Evolutionary conservation across 225 moss, liverwort and hornwort genomes (phyloP).

Genomic region (Climacium dendroides): DNA sequence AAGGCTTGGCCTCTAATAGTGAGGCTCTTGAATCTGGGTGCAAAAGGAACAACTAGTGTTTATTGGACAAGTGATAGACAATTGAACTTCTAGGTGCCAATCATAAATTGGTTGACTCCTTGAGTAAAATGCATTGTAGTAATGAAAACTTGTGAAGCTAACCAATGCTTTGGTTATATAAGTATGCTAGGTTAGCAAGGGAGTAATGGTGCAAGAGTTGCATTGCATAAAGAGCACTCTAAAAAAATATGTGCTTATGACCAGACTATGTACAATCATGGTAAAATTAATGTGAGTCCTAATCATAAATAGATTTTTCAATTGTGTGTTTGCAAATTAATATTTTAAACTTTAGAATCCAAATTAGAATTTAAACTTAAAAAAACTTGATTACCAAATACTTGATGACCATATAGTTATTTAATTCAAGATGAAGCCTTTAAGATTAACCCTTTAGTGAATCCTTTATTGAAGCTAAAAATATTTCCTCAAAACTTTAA

Average conservation of each 20-base stretch:
- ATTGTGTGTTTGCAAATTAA: background rate
- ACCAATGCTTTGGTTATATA: rapidly evolving
- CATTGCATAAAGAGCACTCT: rapidly evolving
- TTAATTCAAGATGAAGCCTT: rapidly evolving
- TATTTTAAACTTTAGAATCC: too few relatives aligned
- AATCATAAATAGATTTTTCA: background rate
- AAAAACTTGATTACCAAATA: background rate
- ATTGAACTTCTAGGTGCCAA: rapidly evolving
- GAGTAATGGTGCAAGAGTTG: rapidly evolving
- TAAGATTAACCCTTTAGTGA: background rate
- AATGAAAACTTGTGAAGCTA: background rate
- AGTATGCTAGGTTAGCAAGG: rapidly evolving
- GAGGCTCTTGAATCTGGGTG: rapidly evolving
- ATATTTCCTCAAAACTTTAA: background rate
- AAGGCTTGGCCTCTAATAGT: rapidly evolving
- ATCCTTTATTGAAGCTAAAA: background rate
- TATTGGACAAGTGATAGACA: background rate
- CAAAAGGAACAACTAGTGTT: rapidly evolving
- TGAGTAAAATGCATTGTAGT: background rate
- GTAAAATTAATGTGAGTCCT: background rate
- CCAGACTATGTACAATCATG: background rate
- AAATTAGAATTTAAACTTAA: background rate
- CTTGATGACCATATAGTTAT: background rate
- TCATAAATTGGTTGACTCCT: rapidly evolving
- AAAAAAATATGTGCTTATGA: background rate